These are phyloP conservation scores for Arachis hypogaea DNA, from an alignment of 306 rosid genomes.

Conservation along the genomic window DNA sequence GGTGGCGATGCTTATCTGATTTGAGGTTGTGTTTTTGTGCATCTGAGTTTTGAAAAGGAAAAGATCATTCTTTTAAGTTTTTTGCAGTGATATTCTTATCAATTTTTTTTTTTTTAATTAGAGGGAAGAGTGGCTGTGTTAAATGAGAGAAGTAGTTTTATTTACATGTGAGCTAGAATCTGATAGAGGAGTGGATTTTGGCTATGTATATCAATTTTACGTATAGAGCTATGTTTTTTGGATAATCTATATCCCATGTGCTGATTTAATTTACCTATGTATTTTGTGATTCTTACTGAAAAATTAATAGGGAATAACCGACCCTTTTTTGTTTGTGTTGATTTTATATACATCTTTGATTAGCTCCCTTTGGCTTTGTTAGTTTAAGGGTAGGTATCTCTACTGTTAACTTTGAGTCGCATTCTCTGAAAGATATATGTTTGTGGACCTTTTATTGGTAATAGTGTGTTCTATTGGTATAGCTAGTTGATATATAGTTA, in stretches of 20 bases:
- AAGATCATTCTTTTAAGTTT: too few relatives aligned
- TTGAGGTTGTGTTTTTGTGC: slow-evolving; percentile 1
- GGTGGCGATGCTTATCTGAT: not conserved
- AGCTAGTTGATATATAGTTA: slow-evolving; percentile 12
- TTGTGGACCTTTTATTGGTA: not conserved
- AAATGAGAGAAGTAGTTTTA: too few relatives aligned
- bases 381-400: not conserved
- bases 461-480: slow-evolving; percentile 1
- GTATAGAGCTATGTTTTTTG: not conserved
- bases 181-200: too few relatives aligned
- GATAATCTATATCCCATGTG: not conserved
- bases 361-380: slow-evolving; percentile 1
- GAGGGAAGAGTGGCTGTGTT: not conserved
- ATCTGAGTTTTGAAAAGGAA: not conserved
- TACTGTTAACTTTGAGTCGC: not conserved
- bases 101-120: too few relatives aligned
- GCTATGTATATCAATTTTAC: not conserved
- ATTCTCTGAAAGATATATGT: not conserved
- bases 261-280: not conserved
- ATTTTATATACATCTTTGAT: too few relatives aligned
- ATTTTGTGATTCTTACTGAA: slow-evolving; percentile 1
- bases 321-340: too few relatives aligned
- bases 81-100: too few relatives aligned
- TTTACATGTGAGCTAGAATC: too few relatives aligned
- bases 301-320: slow-evolving; percentile 3